Conservation (phyloP, 257 asterid genomes). For the Plantago ovata region DNA sequence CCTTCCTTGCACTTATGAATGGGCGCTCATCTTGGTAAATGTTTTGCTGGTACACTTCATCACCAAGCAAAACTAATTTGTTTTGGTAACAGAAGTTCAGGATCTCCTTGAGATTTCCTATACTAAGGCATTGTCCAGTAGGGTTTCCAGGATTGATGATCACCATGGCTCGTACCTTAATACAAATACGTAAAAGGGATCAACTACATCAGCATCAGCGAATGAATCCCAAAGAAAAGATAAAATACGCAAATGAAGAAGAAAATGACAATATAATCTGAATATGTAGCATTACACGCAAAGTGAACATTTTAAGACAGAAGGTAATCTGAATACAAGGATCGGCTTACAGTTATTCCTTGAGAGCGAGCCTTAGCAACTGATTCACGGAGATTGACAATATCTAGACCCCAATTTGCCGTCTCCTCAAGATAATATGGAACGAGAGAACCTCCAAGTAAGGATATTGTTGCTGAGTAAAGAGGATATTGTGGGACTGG, state of each 20-base stretch:
- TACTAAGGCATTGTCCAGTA: slow-evolving; percentile 95
- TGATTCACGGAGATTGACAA: slow-evolving; percentile 73
- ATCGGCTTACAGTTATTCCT: slow-evolving; percentile 69
- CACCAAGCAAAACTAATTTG: slow-evolving; percentile 80
- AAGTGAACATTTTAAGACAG: neutral
- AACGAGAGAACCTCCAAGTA: slow-evolving; percentile 86
- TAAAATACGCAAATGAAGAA: neutral
- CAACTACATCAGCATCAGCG: neutral
- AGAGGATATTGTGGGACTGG: slow-evolving; percentile 99
- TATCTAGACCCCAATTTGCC: slow-evolving; percentile 96
- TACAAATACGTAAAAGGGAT: slow-evolving; percentile 5
- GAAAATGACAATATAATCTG: neutral
- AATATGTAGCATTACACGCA: neutral
- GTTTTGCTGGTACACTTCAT: slow-evolving; percentile 98
- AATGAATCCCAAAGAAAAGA: neutral
- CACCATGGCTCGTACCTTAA: slow-evolving; percentile 97
- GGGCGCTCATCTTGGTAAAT: slow-evolving; percentile 98
- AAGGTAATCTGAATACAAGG: neutral
- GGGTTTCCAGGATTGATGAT: slow-evolving; percentile 98
- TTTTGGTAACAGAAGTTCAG: slow-evolving; percentile 74
- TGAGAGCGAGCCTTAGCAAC: slow-evolving; percentile 81
- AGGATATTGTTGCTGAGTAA: slow-evolving; percentile 85
- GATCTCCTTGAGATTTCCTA: slow-evolving; percentile 64
- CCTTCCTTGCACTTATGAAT: slow-evolving; percentile 89
- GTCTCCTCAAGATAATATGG: slow-evolving; percentile 98